These are phyloP conservation scores for Escovopsis weberi DNA, from an alignment of 2,329 filamentous ascomycete genomes.

Conservation along the genomic window DNA sequence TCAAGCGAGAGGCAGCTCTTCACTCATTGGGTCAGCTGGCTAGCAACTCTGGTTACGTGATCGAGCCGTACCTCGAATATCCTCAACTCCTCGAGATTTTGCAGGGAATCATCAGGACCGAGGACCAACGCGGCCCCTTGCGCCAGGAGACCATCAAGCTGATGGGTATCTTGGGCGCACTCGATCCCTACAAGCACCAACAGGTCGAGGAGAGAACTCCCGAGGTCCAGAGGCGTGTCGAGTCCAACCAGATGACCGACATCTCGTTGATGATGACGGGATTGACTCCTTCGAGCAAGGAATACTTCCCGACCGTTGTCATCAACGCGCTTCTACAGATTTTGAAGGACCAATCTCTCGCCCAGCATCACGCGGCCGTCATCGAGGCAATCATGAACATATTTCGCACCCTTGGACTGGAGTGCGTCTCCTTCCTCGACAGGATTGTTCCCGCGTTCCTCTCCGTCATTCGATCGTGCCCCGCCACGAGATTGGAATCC, in stretches of 20 bases:
- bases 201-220: slow-evolving; percentile 83
- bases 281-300: slow-evolving; percentile 88
- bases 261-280: slow-evolving; percentile 98
- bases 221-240: slow-evolving; percentile 56
- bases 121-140: slow-evolving; percentile 67
- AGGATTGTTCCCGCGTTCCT: slow-evolving; percentile 93
- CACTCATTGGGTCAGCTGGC: slow-evolving; percentile 84
- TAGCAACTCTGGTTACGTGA: slow-evolving; percentile 95
- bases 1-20: slow-evolving; percentile 82
- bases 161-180: slow-evolving; percentile 84
- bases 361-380: slow-evolving; percentile 82
- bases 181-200: slow-evolving; percentile 90
- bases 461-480: slow-evolving; percentile 70
- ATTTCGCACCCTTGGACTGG: slow-evolving; percentile 87
- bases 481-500: slow-evolving; percentile 66
- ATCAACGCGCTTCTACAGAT: slow-evolving; percentile 92
- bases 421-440: slow-evolving; percentile 88
- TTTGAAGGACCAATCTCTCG: slow-evolving; percentile 76
- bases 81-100: slow-evolving; percentile 85
- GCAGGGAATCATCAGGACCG: slow-evolving; percentile 86
- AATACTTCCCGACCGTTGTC: slow-evolving; percentile 96
- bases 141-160: slow-evolving; percentile 92
- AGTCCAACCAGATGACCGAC: slow-evolving; percentile 62
- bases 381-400: slow-evolving; percentile 99
- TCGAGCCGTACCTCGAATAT: slow-evolving; percentile 88